These are phyloP conservation scores for Colletotrichum musae DNA, from an alignment of 2,329 filamentous ascomycete species.

Conservation along the genomic window DNA sequence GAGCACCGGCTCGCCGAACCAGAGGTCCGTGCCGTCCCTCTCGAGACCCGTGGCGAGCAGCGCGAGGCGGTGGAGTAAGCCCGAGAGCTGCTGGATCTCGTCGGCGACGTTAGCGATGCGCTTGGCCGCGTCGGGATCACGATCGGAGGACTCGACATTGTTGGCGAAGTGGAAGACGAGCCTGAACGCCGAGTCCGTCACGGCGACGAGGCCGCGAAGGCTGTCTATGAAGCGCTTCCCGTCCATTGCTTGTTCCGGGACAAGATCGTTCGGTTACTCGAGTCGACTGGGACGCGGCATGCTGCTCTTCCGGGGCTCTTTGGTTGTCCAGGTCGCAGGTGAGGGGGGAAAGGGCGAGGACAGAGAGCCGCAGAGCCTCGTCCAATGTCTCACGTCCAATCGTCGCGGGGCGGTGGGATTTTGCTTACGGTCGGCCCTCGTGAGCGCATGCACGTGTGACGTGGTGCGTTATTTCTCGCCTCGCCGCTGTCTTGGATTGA, in stretches of 20 bases:
- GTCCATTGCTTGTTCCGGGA: slow-evolving; percentile 2
- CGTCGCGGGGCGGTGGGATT: too few relatives aligned
- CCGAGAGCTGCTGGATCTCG: slow-evolving; percentile 13
- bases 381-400: too few relatives aligned
- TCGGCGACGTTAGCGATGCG: slow-evolving; percentile 3
- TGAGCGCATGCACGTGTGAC: too few relatives aligned
- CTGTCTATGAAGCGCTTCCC: background rate
- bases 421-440: too few relatives aligned
- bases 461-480: too few relatives aligned
- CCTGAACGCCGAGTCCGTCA: slow-evolving; percentile 10
- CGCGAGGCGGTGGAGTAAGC: slow-evolving; percentile 3
- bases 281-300: too few relatives aligned
- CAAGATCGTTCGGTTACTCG: too few relatives aligned
- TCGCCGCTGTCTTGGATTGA: too few relatives aligned
- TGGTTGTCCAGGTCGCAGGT: too few relatives aligned
- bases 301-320: too few relatives aligned
- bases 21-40: background rate
- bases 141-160: background rate
- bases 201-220: background rate
- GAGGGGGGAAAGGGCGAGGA: too few relatives aligned
- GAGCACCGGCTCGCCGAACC: background rate
- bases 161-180: background rate
- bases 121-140: background rate
- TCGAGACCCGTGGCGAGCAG: background rate
- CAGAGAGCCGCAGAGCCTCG: too few relatives aligned